Evolutionary conservation across 805 yeast genomes (phyloP), one percentile per base, ranked within the genome.

Genomic region (Wickerhamomyces pijperi): DNA sequence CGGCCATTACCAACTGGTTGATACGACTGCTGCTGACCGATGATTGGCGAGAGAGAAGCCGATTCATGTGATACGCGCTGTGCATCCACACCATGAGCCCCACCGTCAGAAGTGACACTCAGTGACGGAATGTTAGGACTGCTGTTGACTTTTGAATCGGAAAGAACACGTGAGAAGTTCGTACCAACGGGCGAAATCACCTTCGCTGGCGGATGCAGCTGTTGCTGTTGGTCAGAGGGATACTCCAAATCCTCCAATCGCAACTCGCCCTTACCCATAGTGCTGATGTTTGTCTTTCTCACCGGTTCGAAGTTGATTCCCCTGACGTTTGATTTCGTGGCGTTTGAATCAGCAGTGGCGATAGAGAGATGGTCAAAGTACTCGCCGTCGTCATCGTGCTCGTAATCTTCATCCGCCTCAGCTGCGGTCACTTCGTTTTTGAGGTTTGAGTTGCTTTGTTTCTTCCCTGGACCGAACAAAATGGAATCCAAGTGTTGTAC

Each of bases 261-360:
- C 32, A 76, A 57, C 40, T 72, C 69, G 2, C 82, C 82, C 35
- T 61, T 60, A 4, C 82, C 82, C 49, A 76, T 50, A 0, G 80
- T 65, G 21, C 69, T 62, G 13, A 75, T 51, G 0, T 76, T 72
- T 4, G 74, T 63, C 37, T 69, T 62, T 43, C 69, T 47, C 14
- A 71, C 46, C 9, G 71, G 60, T 43, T 64, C 60, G 52, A 65
- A 61, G 48, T 62, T 69, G 16, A 70, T 66, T 37, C 60, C 57
- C 15, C 38, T 47, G 2, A 48, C 46, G 19, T 28, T 32, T 1
- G 46, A 38, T 35, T 36, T 42, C 9, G 35, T 36, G 19, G 14
- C 44, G 33, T n/a, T 13, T 20, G 19, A 32, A 6, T 6, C 36
- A 34, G 13, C 13, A 35, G 21, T 5, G 31, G 33, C 35, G 3